These are phyloP conservation scores for Fusarium albosuccineum DNA, from an alignment of 2,329 filamentous ascomycete genomes.

Conservation along the genomic window DNA sequence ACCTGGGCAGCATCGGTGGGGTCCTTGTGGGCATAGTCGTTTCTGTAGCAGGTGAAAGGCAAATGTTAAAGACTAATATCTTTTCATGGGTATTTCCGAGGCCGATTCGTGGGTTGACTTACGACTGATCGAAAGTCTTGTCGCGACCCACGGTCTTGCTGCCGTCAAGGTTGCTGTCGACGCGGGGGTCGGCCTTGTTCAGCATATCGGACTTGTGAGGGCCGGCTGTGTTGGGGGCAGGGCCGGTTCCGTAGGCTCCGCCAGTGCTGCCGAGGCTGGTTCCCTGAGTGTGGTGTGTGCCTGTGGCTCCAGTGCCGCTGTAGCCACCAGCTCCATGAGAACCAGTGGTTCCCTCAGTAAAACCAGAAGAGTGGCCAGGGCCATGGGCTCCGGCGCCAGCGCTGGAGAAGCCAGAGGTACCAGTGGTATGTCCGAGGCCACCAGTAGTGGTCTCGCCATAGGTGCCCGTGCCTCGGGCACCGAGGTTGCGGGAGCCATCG, in stretches of 20 bases:
- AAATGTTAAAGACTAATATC: slow-evolving; percentile 30
- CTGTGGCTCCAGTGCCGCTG: slow-evolving; percentile 7
- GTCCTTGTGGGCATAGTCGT: slow-evolving; percentile 52
- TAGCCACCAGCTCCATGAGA: slow-evolving; percentile 50
- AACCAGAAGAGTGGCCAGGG: slow-evolving; percentile 24
- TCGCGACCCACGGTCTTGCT: slow-evolving; percentile 63
- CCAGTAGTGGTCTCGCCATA: slow-evolving; percentile 17
- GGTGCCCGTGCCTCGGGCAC: slow-evolving; percentile 19
- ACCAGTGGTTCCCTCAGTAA: slow-evolving; percentile 50
- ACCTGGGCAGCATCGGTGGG: slow-evolving; percentile 70
- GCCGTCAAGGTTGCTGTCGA: slow-evolving; percentile 65
- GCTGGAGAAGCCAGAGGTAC: slow-evolving; percentile 21
- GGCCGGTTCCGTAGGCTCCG: slow-evolving; percentile 52
- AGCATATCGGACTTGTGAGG: slow-evolving; percentile 61
- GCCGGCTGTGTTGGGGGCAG: slow-evolving; percentile 53
- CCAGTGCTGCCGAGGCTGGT: slow-evolving; percentile 21
- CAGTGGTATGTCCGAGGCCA: slow-evolving; percentile 5
- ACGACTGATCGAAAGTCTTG: slow-evolving; percentile 59
- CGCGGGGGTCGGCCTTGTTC: slow-evolving; percentile 67
- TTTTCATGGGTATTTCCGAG: slow-evolving; percentile 2
- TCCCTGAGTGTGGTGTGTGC: slow-evolving; percentile 29
- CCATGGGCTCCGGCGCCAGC: slow-evolving; percentile 21
- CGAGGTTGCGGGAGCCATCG: slow-evolving; percentile 47
- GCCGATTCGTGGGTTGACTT: slow-evolving; percentile 42
- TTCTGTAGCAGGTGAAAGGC: slow-evolving; percentile 22